Evolutionary conservation across 2,329 filamentous ascomycete species (phyloP).

Genomic region (Epichloe uncinata): DNA sequence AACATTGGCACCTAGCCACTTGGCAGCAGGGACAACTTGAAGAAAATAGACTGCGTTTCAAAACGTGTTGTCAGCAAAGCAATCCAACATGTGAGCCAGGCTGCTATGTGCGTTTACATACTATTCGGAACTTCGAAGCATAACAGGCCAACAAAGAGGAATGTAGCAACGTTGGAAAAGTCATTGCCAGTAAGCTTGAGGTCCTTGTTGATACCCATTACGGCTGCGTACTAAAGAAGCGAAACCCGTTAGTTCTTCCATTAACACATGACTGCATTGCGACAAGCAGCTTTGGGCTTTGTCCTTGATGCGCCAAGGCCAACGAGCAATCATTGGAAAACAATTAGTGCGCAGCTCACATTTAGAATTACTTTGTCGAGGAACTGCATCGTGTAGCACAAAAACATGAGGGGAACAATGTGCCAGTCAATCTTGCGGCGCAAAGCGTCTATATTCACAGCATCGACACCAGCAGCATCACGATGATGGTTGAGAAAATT

Average conservation of each 20-base stretch:
- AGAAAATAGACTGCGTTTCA: constrained; percentile 36
- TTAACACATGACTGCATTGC: neutral
- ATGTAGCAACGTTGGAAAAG: constrained; percentile 48
- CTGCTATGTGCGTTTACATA: constrained; percentile 13
- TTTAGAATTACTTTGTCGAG: constrained; percentile 52
- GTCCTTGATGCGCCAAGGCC: too few relatives aligned
- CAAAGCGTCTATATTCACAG: constrained; percentile 30
- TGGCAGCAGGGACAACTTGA: constrained; percentile 45
- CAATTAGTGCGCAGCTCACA: constrained; percentile 22
- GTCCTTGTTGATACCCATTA: constrained; percentile 48
- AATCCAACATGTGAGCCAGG: neutral
- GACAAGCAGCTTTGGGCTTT: neutral
- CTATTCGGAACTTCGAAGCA: constrained; percentile 47
- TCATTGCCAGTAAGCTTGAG: constrained; percentile 42
- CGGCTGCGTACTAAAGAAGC: constrained; percentile 42
- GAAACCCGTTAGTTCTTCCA: neutral
- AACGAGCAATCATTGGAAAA: too few relatives aligned
- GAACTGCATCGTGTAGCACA: constrained; percentile 49
- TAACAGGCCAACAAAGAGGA: constrained; percentile 48
- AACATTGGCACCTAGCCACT: constrained; percentile 47
- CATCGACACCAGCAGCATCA: constrained; percentile 19
- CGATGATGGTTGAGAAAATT: constrained; percentile 29
- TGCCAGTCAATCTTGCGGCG: constrained; percentile 44
- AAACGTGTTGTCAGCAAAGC: neutral
- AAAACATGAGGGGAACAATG: constrained; percentile 49